phyloP scores from a whole-genome alignment of 495 filamentous ascomycete genomes.

The Usnea hakonensis region DNA sequence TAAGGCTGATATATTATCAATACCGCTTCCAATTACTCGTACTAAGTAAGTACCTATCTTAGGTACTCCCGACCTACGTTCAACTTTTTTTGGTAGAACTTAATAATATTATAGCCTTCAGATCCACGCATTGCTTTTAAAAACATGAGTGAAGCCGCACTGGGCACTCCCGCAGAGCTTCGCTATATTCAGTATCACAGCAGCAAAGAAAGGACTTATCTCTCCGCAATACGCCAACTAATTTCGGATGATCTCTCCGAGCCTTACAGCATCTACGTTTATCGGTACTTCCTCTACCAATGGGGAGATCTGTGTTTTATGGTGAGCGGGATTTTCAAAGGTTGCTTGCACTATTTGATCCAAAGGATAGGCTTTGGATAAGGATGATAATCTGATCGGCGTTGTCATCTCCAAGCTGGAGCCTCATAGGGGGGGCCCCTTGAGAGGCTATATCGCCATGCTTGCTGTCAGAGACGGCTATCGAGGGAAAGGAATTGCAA shows the following conservation, averaged over 20 bases:
- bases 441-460: conserved; percentile 98
- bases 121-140: not conserved
- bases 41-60: too few species aligned
- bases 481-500: conserved; percentile 84
- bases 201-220: conserved; percentile 67
- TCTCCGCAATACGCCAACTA: conserved; percentile 79
- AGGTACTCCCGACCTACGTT: too few species aligned
- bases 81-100: too few species aligned
- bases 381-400: conserved; percentile 52
- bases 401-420: conserved; percentile 97
- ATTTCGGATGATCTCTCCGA: conserved; percentile 97
- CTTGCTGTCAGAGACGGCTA: conserved; percentile 73
- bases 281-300: conserved; percentile 96
- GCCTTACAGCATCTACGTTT: conserved; percentile 99
- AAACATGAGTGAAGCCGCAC: conserved; percentile 1
- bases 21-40: too few species aligned
- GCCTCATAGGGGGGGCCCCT: conserved; percentile 67
- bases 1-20: too few species aligned
- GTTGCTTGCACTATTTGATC: not conserved
- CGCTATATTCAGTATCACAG: conserved; percentile 79
- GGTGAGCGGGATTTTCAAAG: conserved; percentile 36
- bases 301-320: conserved; percentile 96
- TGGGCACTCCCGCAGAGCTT: conserved; percentile 45
- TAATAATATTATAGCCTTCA: too few species aligned
- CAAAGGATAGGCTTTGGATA: conserved; percentile 56